phyloP scores from a whole-genome alignment of 345 rosid species.

The Populus davidiana region DNA sequence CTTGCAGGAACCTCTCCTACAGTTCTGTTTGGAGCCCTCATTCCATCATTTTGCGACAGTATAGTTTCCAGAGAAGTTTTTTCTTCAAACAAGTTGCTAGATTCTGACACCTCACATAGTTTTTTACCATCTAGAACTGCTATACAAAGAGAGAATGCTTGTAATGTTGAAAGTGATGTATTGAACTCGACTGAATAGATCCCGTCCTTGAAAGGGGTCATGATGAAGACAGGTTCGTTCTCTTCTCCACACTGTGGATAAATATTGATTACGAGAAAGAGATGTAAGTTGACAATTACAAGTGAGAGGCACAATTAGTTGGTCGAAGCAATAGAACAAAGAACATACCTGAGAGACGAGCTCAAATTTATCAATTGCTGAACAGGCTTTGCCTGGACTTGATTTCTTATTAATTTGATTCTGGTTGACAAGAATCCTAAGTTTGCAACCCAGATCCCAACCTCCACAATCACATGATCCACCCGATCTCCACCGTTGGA shows the following conservation, averaged over 20 bases:
- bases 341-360: conserved; percentile 58
- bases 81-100: conserved; percentile 11
- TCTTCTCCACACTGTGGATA: conserved; percentile 55
- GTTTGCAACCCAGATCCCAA: conserved; percentile 91
- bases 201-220: conserved; percentile 68
- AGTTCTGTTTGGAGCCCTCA: conserved; percentile 29
- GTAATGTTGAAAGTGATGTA: conserved; percentile 61
- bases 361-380: conserved; percentile 44
- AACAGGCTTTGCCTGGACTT: conserved; percentile 32
- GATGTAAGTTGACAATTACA: background rate
- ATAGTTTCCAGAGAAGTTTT: conserved; percentile 16
- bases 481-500: conserved; percentile 87
- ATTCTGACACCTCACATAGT: conserved; percentile 9
- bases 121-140: conserved; percentile 61
- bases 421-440: conserved; percentile 53
- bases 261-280: conserved; percentile 12
- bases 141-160: conserved; percentile 81
- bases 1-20: conserved; percentile 48
- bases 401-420: conserved; percentile 32
- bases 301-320: background rate
- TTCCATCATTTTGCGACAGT: conserved; percentile 11
- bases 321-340: background rate
- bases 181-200: conserved; percentile 81
- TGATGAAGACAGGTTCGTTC: conserved; percentile 55
- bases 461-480: conserved; percentile 99